Conservation (phyloP, 2,329 filamentous ascomycete species). For the Colletotrichum trifolii region DNA sequence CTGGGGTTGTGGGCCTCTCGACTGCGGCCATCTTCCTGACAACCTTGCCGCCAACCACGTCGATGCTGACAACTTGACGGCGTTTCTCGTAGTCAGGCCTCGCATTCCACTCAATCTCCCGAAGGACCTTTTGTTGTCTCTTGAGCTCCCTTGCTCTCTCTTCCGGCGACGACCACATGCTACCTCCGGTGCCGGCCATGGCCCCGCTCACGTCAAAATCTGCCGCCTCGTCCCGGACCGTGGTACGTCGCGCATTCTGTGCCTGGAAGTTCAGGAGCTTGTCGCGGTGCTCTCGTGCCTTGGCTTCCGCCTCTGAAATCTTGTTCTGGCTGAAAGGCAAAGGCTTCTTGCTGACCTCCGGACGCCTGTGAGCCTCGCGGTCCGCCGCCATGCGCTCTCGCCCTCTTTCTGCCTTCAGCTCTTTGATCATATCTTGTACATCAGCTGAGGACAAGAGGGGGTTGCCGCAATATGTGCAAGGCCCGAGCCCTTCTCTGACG, state of each 20-base stretch:
- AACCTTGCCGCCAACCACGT: constrained; percentile 81
- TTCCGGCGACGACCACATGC: constrained; percentile 86
- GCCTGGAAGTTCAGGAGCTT: constrained; percentile 84
- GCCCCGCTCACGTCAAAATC: constrained; percentile 66
- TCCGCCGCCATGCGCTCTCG: constrained; percentile 87
- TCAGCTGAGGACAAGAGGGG: constrained; percentile 79
- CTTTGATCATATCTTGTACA: constrained; percentile 85
- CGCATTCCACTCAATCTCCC: constrained; percentile 89
- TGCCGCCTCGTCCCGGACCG: constrained; percentile 84
- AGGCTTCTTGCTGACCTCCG: constrained; percentile 72
- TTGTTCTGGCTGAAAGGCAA: constrained; percentile 67
- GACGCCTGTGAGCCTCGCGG: constrained; percentile 73
- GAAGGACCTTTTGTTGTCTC: constrained; percentile 82
- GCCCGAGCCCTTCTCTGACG: constrained; percentile 91
- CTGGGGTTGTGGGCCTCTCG: constrained; percentile 67
- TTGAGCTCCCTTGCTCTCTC: constrained; percentile 87
- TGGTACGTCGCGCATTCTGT: constrained; percentile 85
- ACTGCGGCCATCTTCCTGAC: constrained; percentile 76
- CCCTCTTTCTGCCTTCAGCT: constrained; percentile 86
- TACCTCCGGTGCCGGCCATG: constrained; percentile 60
- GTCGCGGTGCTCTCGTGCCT: constrained; percentile 83
- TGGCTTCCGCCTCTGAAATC: constrained; percentile 69
- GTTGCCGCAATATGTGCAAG: constrained; percentile 89
- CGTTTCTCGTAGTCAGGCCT: constrained; percentile 90
- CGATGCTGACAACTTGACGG: constrained; percentile 84